Percentiles rank a stretch among this genome's conserved stretches.
phyloP scores from a whole-genome alignment of 1,284 basidiomycete genomes.

The Irpex rosettiformis region DNA sequence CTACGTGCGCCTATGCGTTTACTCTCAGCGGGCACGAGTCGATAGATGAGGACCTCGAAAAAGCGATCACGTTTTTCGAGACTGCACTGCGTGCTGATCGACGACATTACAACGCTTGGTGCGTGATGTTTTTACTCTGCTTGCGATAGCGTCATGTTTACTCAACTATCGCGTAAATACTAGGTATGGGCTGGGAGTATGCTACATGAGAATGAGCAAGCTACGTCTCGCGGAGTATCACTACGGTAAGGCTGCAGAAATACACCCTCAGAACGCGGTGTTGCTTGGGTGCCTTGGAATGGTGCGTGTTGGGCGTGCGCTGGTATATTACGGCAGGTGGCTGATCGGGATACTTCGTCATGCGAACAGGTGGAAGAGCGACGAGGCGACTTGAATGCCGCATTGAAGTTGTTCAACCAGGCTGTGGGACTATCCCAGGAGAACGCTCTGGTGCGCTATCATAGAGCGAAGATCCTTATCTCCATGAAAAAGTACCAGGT shows the following conservation, averaged over 20 bases:
- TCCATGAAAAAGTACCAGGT: conserved; percentile 79
- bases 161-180: conserved; percentile 3
- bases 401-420: conserved; percentile 74
- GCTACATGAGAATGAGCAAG: conserved; percentile 91
- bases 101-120: conserved; percentile 96
- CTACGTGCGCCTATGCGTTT: conserved; percentile 86
- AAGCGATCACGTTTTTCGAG: conserved; percentile 87
- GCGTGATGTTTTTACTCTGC: conserved; percentile 28
- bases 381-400: conserved; percentile 67
- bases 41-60: conserved; percentile 88
- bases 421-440: conserved; percentile 76
- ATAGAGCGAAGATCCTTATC: conserved; percentile 85
- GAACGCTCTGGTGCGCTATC: conserved; percentile 88
- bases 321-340: conserved; percentile 11
- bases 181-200: conserved; percentile 96
- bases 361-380: conserved; percentile 74
- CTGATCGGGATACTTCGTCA: conserved; percentile 23
- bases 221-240: conserved; percentile 90
- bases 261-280: conserved; percentile 90
- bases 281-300: conserved; percentile 87
- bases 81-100: conserved; percentile 83
- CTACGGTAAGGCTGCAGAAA: conserved; percentile 84
- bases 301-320: conserved; percentile 47
- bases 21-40: conserved; percentile 94
- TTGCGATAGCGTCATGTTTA: conserved; percentile 5